These are phyloP conservation scores for Aspergillus cavernicola DNA, from an alignment of 495 filamentous ascomycete species.

Conservation along the genomic window DNA sequence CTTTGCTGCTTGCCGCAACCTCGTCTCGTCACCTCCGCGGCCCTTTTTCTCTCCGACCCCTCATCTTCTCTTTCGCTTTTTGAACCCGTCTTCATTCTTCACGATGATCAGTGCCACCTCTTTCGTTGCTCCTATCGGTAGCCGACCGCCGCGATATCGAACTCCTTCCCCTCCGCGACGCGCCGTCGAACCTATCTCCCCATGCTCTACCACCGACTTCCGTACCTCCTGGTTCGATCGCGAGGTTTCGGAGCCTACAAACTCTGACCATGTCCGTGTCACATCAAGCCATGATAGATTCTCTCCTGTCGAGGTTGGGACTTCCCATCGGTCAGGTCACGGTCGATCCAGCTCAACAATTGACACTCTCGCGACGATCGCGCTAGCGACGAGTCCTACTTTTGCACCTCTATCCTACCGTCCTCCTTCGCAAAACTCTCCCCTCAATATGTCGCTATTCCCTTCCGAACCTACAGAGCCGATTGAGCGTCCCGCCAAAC, in stretches of 20 bases:
- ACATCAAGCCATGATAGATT: conserved; percentile 20
- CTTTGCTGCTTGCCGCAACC: conserved; percentile 44
- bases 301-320: conserved; percentile 17
- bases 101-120: conserved; percentile 47
- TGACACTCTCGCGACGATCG: conserved; percentile 53
- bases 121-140: conserved; percentile 37
- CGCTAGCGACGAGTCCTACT: conserved; percentile 48
- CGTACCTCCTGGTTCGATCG: conserved; percentile 33
- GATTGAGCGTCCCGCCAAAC: conserved; percentile 56
- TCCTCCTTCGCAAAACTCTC: conserved; percentile 30
- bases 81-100: conserved; percentile 13
- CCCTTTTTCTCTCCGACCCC: conserved; percentile 5
- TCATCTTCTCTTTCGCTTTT: conserved; percentile 10
- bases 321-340: conserved; percentile 40
- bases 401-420: conserved; percentile 37
- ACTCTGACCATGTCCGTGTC: conserved; percentile 28
- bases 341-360: conserved; percentile 48
- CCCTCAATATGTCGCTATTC: conserved; percentile 31
- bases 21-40: conserved; percentile 28
- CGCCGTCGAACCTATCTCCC: conserved; percentile 52
- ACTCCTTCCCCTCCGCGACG: conserved; percentile 53
- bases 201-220: conserved; percentile 33
- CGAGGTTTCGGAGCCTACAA: conserved; percentile 24
- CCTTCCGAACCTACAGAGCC: conserved; percentile 25
- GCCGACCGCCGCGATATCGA: conserved; percentile 47